Evolutionary conservation across 306 rosid species (phyloP), one percentile per base, ranked within the genome.

Genomic region (Canavalia ensiformis): DNA sequence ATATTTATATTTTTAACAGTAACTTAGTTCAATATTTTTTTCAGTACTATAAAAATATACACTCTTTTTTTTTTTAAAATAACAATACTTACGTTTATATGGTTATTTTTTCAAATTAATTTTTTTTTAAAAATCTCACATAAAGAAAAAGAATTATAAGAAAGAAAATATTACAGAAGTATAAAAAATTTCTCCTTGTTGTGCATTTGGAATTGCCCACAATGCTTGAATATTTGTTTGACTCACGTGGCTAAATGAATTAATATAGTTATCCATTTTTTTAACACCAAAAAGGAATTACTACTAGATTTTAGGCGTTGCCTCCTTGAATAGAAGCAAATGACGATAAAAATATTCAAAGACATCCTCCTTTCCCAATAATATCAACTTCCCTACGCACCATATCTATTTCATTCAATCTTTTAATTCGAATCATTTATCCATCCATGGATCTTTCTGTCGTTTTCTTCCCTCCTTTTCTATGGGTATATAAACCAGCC

Each of bases 331-430:
- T 56, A 3, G 42, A 52, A 68, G 1, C 0, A 52, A 76, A 71
- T 11, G 57, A 41, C 62, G 18, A 77, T 52, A 70, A 58, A 75
- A 50, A 31, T 42, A 77, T 72, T 31, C 81, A 34, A 10, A 57
- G 55, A 76, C 88, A 85, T 82, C 83, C 78, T 82, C 89, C 82
- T 30, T 83, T 25, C 2, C 81, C 83, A 13, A 80, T 72, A 81
- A 84, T 54, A 51, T 42, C 55, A 62, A 41, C 77, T 1, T 57
- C 44, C 50, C 39, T 52, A 12, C 18, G 34, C 41, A 44, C 50
- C 8, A 30, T 6, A 41, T 29, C 37, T 35, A 86, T 45, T 50
- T 29, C 62, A 8, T 55, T 29, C 11, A 50, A 44, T 13, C 13
- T 56, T 74, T 68, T 74, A 60, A 56, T 66, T 5, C 8, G 0